Evolutionary conservation across 2,329 filamentous ascomycete species (phyloP).

Genomic region (Beauveria sp.): DNA sequence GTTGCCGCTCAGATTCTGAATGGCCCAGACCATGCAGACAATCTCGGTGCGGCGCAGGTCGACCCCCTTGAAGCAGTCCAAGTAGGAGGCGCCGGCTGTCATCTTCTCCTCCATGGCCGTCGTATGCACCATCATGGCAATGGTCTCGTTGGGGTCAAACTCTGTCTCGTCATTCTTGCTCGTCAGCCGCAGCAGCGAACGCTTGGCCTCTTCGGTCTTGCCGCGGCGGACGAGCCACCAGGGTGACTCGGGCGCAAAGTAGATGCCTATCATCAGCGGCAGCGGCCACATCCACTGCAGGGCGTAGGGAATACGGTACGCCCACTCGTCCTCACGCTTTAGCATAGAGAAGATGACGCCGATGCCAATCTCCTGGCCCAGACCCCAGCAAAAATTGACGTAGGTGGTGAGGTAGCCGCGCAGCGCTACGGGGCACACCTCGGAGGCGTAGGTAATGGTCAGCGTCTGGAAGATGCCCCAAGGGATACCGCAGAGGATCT

Average conservation of each 20-base stretch:
- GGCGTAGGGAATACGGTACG: constrained; percentile 62
- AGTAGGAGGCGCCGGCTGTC: constrained; percentile 64
- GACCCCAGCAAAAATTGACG: constrained; percentile 69
- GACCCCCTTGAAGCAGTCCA: constrained; percentile 76
- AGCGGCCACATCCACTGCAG: constrained; percentile 74
- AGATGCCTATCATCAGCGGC: constrained; percentile 57
- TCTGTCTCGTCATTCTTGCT: constrained; percentile 55
- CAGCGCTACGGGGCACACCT: constrained; percentile 65
- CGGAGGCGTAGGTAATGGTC: constrained; percentile 59
- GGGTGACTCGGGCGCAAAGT: constrained; percentile 61
- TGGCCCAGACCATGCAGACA: constrained; percentile 56
- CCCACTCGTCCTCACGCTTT: constrained; percentile 57
- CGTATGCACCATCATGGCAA: constrained; percentile 90
- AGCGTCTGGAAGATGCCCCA: constrained; percentile 54
- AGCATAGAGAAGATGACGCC: constrained; percentile 66
- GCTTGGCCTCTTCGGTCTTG: constrained; percentile 57
- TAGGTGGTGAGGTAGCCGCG: constrained; percentile 67
- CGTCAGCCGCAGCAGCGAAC: constrained; percentile 57
- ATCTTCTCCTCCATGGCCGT: constrained; percentile 72
- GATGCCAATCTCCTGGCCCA: constrained; percentile 67
- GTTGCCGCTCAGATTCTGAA: constrained; percentile 56
- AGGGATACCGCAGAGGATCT: constrained; percentile 56
- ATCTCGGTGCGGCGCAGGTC: constrained; percentile 71
- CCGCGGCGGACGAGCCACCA: constrained; percentile 71
- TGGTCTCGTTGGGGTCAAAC: constrained; percentile 75